These are phyloP conservation scores for Babesia divergens DNA, from an alignment of 169 alveolate species.

Conservation along the genomic window DNA sequence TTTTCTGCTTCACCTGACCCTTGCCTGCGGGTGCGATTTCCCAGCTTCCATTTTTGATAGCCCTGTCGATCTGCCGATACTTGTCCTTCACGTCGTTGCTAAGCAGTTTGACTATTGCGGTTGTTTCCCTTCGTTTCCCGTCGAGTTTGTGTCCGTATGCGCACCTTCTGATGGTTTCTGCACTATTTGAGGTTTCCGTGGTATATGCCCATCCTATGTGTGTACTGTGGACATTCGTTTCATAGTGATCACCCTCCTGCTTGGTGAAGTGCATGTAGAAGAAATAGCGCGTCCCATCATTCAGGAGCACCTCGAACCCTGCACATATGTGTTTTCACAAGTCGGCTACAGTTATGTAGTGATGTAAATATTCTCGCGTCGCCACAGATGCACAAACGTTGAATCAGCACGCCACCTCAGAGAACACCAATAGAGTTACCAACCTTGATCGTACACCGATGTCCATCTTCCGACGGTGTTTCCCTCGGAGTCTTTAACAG, in stretches of 20 bases:
- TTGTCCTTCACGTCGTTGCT: conserved; percentile 24
- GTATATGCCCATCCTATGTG: conserved; percentile 49
- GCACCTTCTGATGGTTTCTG: conserved; percentile 8
- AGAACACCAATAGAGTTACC: neutral
- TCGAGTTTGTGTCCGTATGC: conserved; percentile 28
- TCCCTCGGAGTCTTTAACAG: conserved; percentile 39
- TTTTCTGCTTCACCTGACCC: conserved; percentile 1
- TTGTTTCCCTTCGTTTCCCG: neutral
- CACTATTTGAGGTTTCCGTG: neutral
- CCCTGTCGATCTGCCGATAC: conserved; percentile 23
- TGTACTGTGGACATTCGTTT: conserved; percentile 31
- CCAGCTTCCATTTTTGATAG: neutral
- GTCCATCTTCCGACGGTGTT: conserved; percentile 58
- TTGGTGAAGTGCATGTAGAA: conserved; percentile 27
- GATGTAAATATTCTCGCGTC: neutral
- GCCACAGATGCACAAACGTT: neutral
- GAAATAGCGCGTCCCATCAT: conserved; percentile 19
- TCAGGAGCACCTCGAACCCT: conserved; percentile 40
- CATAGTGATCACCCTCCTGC: conserved; percentile 35
- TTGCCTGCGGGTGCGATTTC: neutral
- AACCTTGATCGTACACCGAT: conserved; percentile 58
- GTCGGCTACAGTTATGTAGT: neutral
- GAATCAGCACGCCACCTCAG: neutral
- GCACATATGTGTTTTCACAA: neutral
- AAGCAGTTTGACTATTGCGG: conserved; percentile 19